phyloP scores from a whole-genome alignment of 2,329 filamentous ascomycete genomes.

The Pezicula rhizophila region DNA sequence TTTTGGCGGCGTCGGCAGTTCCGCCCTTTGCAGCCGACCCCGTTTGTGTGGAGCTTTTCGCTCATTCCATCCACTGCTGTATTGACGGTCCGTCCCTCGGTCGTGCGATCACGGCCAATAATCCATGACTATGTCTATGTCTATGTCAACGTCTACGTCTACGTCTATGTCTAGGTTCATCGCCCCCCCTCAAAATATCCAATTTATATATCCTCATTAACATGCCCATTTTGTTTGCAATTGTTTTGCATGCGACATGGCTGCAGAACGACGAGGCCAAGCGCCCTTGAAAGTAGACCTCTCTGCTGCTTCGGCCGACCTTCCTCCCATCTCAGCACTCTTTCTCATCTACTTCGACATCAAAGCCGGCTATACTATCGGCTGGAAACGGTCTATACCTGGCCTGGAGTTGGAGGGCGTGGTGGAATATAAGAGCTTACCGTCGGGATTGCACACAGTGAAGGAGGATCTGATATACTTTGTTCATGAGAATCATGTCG shows the following conservation, averaged over 20 bases:
- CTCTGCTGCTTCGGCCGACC: conserved; percentile 31
- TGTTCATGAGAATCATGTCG: conserved; percentile 76
- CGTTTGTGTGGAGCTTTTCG: no score
- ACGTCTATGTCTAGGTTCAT: no score
- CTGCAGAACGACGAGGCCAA: conserved; percentile 26
- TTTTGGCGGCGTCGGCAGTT: no score
- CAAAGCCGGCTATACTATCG: conserved; percentile 84
- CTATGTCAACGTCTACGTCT: no score
- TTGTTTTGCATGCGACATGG: conserved; percentile 14
- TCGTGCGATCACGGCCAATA: no score
- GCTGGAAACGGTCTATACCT: conserved; percentile 72
- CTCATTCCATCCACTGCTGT: no score
- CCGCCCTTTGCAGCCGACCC: no score
- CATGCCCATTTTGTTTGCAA: not conserved
- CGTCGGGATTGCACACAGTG: conserved; percentile 87
- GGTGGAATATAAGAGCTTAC: conserved; percentile 94
- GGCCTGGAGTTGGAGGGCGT: conserved; percentile 74
- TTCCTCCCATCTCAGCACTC: conserved; percentile 65
- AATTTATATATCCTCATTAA: not conserved
- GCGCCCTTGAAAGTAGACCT: conserved; percentile 25
- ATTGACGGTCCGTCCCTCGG: no score
- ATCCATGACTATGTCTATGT: no score
- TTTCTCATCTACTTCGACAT: conserved; percentile 91
- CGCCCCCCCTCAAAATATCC: no score
- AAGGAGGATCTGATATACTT: conserved; percentile 90